Evolutionary conservation across 2,329 filamentous ascomycete genomes (phyloP), one percentile per base, ranked within the genome.

Genomic region (Emericellopsis atlantica): DNA sequence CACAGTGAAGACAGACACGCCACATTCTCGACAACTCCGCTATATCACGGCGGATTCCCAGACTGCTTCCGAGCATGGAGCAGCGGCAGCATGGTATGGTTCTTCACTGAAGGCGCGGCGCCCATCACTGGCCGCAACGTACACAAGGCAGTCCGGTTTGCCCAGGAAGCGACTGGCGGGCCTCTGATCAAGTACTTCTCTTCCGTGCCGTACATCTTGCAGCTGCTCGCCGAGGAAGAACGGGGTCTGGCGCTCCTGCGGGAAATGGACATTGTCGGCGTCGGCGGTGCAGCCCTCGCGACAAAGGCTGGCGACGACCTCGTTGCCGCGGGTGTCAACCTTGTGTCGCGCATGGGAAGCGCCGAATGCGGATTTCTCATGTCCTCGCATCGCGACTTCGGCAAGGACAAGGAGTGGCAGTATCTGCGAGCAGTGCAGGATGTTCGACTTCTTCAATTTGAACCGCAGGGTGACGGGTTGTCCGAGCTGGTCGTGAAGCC

Each of bases 291-390:
- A 10, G 71, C 76, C 4, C 52, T 82, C 2, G 67, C 74, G 3
- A 45, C 53, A 4, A 54, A 65, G 8, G 55, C 77, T 2, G 79
- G 79, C 1, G 60, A 80, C 43, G 51, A 53, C 3, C 60, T 82
- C 2, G 69, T 79, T 0, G 40, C 53, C 0, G 51, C 59, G 6
- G 65, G 63, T 0, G 66, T 82, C 2, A 73, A 71, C 8, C 64
- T 82, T 5, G 58, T 80, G 1, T 81, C 75, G 1, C 63, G 79
- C 33, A 79, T 77, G 52, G 78, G 79, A 2, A 81, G 76, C 48
- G 73, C 76, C 8, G 78, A 83, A 51, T 81, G 76, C 42, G 77
- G 78, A 0, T 82, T 82, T 44, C 53, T 82, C 12, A 63, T 82
- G 51, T 79, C 73, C 4, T 82, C 78, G 0, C 66, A 75, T 51